Evolutionary conservation across 495 filamentous ascomycete species (phyloP), one percentile per base, ranked within the genome.

Genomic region (Apiosordaria backusii): DNA sequence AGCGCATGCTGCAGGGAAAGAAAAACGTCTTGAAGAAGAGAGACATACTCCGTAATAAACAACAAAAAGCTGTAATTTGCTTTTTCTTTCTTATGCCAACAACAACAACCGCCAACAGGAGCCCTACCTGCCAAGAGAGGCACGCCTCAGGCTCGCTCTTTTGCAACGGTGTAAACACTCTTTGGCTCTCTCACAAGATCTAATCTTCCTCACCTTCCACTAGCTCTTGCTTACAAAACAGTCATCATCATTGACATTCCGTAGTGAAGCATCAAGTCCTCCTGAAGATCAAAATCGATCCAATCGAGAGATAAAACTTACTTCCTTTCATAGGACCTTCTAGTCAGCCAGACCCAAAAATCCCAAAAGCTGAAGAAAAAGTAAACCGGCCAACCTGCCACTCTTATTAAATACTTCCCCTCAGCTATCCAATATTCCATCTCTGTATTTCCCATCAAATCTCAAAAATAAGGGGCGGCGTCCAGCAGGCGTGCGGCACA

Each of bases 81-180:
- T 45, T 45, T 45, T 45, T 13, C 35, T 45, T 45, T 45, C 3
- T 13, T 6, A 35, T 35, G 29, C 29, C 29, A 4, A 35, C 35
- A 45, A 45, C 35, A 18, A 45, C 52, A 23, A 21, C 35, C 9
- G 13, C 35, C 35, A 45, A 45, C 35, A 45, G n/a, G n/a, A n/a
- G n/a, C 22, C n/a, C 22, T 55, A 55, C 52, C 52, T 23, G 52
- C 52, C 52, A 55, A 55, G 52, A 55, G 52, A 23, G 52, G 52
- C 52, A 55, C 35, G 16, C 16, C 35, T 45, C 9, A 1, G 35
- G 35, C 35, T 45, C 35, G 35, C 35, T 45, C 10, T 45, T n/a
- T 13, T 13, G 10, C 1, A 45, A 13, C 35, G 35, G n/a, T n/a
- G n/a, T n/a, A n/a, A n/a, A n/a, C n/a, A n/a, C 35, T 45, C 35